Evolutionary conservation across 306 rosid genomes (phyloP).

Genomic region (Cicer pinnatifidum): DNA sequence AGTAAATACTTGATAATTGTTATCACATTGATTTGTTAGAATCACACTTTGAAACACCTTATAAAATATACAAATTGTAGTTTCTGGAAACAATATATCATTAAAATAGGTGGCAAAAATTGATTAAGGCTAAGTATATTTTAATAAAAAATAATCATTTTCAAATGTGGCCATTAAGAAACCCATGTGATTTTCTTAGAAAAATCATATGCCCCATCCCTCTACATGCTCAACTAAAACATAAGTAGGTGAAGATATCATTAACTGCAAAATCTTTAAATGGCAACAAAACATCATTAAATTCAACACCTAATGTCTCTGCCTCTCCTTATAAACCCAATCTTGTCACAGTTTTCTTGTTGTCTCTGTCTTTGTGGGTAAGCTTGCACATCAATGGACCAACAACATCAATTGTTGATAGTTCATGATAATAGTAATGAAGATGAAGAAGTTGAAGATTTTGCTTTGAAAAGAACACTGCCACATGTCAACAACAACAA

Average conservation of each 20-base stretch:
- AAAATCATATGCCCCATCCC: background rate
- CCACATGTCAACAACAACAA: slow-evolving; percentile 28
- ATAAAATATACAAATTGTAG: too few relatives aligned
- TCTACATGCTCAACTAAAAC: background rate
- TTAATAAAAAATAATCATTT: background rate
- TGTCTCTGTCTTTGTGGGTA: slow-evolving; percentile 26
- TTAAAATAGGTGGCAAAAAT: too few relatives aligned
- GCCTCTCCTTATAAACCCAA: background rate
- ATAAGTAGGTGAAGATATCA: background rate
- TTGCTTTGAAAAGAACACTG: slow-evolving; percentile 42
- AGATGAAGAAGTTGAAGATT: slow-evolving; percentile 36
- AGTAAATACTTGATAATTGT: too few relatives aligned
- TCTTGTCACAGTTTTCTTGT: slow-evolving; percentile 19
- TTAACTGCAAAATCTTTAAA: background rate
- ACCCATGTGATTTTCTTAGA: background rate
- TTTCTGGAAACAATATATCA: too few relatives aligned
- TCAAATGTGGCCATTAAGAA: background rate
- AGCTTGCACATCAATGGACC: slow-evolving; percentile 46
- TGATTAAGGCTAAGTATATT: too few relatives aligned
- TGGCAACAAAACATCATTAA: slow-evolving; percentile 16
- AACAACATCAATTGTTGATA: slow-evolving; percentile 16
- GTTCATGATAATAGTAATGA: slow-evolving; percentile 31
- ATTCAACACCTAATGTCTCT: background rate
- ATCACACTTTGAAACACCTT: too few relatives aligned
- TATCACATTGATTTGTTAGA: too few relatives aligned